Percentiles rank a stretch among this genome's conserved stretches.
Evolutionary conservation across 331 rosid genomes (phyloP).

Genomic region (Spiraea crenata): DNA sequence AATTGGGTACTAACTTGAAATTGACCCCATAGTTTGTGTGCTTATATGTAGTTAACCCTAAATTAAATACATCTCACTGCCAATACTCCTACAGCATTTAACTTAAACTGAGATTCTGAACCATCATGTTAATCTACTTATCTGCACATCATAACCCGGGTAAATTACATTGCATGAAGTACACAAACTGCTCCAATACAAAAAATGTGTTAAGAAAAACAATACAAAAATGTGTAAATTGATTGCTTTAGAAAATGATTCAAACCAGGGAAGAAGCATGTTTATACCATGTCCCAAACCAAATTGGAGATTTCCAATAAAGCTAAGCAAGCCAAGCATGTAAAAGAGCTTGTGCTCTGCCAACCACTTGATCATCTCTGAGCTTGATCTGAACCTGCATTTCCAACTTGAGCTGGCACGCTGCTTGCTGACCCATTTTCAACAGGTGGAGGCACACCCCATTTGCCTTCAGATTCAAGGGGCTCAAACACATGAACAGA

Average conservation of each 20-base stretch:
- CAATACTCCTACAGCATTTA: constrained; percentile 28
- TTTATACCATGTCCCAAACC: too few species aligned
- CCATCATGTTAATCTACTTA: constrained; percentile 36
- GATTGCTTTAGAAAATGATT: not conserved
- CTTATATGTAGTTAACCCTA: too few species aligned
- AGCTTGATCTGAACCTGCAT: constrained; percentile 65
- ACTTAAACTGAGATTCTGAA: constrained; percentile 27
- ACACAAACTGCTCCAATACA: constrained; percentile 38
- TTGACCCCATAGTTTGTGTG: too few species aligned
- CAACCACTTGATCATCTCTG: constrained; percentile 61
- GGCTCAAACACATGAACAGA: constrained; percentile 90
- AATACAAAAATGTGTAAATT: not conserved
- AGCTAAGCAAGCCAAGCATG: constrained; percentile 59
- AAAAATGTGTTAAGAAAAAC: not conserved
- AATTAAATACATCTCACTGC: constrained; percentile 21
- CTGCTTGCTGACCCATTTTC: constrained; percentile 81
- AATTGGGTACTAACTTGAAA: too few species aligned
- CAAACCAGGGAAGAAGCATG: too few species aligned
- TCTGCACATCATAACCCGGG: constrained; percentile 42
- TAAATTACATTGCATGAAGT: constrained; percentile 39
- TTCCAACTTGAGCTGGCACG: constrained; percentile 62
- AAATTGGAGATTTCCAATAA: not conserved
- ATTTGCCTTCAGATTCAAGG: constrained; percentile 81
- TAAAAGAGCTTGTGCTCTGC: constrained; percentile 63
- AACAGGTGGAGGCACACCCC: constrained; percentile 80